A percentile compares a stretch with the other conserved stretches of the same genome.
Conservation (phyloP, 768 basidiomycete genomes). For the Tulasnella sp. region DNA sequence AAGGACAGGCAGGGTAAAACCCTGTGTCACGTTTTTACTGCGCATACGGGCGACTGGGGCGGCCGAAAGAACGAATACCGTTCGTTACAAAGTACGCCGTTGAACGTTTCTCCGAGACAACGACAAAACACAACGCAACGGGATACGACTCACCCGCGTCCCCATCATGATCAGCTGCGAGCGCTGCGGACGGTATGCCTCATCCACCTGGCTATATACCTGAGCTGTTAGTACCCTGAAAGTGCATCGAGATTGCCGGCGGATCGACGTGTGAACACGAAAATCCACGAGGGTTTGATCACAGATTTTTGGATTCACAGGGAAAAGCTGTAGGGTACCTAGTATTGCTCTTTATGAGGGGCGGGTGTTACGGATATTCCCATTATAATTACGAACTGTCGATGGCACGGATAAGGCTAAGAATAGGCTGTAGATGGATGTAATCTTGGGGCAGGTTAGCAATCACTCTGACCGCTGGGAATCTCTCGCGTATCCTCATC, state of each 20-base stretch:
- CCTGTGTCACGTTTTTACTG: not conserved
- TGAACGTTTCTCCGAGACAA: not conserved
- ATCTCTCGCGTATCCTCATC: not conserved
- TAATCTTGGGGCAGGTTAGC: too few species aligned
- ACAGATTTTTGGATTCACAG: not conserved
- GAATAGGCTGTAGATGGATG: not conserved
- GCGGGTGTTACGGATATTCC: not conserved
- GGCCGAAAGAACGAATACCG: not conserved
- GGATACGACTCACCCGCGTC: not conserved
- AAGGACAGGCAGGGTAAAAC: not conserved
- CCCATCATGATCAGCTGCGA: not conserved
- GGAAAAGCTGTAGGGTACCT: not conserved
- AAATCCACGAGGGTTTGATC: not conserved
- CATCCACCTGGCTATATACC: not conserved
- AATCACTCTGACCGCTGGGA: not conserved
- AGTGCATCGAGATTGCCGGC: not conserved
- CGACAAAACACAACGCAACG: not conserved
- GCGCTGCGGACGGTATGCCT: not conserved
- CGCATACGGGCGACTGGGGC: not conserved
- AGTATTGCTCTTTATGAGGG: not conserved
- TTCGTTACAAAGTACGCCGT: not conserved
- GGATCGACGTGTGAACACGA: not conserved
- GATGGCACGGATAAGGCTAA: not conserved
- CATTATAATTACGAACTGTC: too few species aligned
- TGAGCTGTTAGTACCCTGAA: not conserved